Evolutionary conservation across 495 filamentous ascomycete genomes (phyloP).

Genomic region (Penicillium ochrochloron): DNA sequence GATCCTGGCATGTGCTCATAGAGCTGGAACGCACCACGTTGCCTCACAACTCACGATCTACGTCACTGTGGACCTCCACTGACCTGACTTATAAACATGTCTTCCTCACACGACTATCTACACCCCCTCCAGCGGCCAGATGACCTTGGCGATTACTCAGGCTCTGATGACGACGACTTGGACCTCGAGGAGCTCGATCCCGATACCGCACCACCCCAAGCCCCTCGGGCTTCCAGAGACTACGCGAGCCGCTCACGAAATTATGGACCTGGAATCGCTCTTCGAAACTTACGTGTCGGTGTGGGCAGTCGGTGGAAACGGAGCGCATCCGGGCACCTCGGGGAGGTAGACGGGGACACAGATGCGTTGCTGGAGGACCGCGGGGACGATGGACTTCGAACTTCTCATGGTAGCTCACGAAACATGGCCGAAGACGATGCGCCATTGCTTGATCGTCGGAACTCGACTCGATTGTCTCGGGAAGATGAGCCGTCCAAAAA

Average conservation of each 20-base stretch:
- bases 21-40: slow-evolving; percentile 10
- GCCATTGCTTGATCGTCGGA: slow-evolving; percentile 59
- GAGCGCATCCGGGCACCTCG: slow-evolving; percentile 46
- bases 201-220: slow-evolving; percentile 43
- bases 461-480: slow-evolving; percentile 35
- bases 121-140: slow-evolving; percentile 39
- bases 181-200: slow-evolving; percentile 77
- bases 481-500: slow-evolving; percentile 37
- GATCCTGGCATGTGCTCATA: slow-evolving; percentile 25
- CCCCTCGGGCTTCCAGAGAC: slow-evolving; percentile 46
- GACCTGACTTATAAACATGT: slow-evolving; percentile 32
- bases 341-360: slow-evolving; percentile 58
- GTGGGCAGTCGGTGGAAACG: slow-evolving; percentile 63
- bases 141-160: slow-evolving; percentile 39
- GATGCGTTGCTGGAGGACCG: slow-evolving; percentile 58
- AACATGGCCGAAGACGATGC: slow-evolving; percentile 64
- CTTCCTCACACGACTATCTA: slow-evolving; percentile 47
- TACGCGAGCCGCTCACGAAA: slow-evolving; percentile 46
- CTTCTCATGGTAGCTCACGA: slow-evolving; percentile 55
- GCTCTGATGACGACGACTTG: slow-evolving; percentile 59
- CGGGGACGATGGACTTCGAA: slow-evolving; percentile 45
- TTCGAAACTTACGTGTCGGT: slow-evolving; percentile 72
- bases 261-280: slow-evolving; percentile 64
- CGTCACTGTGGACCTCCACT: slow-evolving; percentile 7
- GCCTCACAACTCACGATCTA: slow-evolving; percentile 17